Base-by-base conservation (phyloP, 1,284 basidiomycete genomes). In the Agaricales sp. region DNA sequence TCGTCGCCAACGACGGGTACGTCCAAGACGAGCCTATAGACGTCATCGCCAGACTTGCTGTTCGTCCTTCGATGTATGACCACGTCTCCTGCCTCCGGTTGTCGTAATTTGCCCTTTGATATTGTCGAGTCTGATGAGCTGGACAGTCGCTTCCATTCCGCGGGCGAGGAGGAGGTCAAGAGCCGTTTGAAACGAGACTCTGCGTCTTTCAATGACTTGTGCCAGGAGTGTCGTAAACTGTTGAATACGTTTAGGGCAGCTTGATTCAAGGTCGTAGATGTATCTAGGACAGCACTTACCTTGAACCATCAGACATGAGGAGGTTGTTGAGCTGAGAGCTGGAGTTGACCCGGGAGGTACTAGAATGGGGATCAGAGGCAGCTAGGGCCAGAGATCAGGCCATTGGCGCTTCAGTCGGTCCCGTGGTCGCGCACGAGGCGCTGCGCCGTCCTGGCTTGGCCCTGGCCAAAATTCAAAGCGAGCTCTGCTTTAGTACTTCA, bases 1-100 rank as follows among this genome's bases (percentile, higher is more conserved):
- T 83, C 78, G 12, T 87, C 80, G 45, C 73, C 71, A 26, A 12
- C 6, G 45, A 77, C 70, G 24, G 83, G 69, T 1, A 94, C 74
- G 56, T 96, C 92, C 20, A 91, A 74, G 6, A 90, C 77, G 13
- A 91, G 83, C 46, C 94, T 74, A 60, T 89, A 90, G 39, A 96
- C 80, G 54, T 73, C 75, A 53, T 93, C 89, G 4, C 87, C 82
- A 1, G 73, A 67, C 61, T 80, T 81, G 54, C 62, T 73, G 2
- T 72, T 58, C 58, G 74, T 80, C 39, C 18, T 41, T 50, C 85
- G 80, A 62, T 89, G 83, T 3, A 89, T 70, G 30, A 80, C 66
- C 43, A 88, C 80, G 61, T 87, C 82, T 12, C 71, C 62, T 18
- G 78, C 61, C 51, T 86, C 85, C 19, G 84, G 82, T 24, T 45